Evolutionary conservation across 768 basidiomycete genomes (phyloP).

Genomic region (Rhodocollybia butyracea): DNA sequence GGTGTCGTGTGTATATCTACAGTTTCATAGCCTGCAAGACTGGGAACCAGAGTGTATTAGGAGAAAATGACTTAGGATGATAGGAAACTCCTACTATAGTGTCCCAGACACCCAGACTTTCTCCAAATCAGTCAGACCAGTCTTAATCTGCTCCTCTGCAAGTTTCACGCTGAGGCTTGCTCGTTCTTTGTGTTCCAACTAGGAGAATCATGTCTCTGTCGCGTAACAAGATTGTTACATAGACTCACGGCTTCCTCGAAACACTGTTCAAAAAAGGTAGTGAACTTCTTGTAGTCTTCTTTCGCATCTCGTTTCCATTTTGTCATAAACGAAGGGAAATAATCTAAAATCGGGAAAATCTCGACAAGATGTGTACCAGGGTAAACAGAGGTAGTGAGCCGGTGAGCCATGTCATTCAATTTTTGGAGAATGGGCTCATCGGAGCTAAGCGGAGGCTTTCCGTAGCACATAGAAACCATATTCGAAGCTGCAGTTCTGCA

Average conservation of each 20-base stretch:
- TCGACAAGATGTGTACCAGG: conserved; percentile 6
- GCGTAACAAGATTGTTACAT: no score
- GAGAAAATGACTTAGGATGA: neutral
- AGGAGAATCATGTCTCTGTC: no score
- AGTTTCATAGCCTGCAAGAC: neutral
- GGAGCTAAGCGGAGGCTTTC: neutral
- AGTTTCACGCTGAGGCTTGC: neutral
- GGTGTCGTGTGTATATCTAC: neutral
- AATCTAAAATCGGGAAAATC: neutral
- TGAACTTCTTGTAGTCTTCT: neutral
- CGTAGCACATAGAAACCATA: conserved; percentile 2
- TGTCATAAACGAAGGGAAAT: neutral
- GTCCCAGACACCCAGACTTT: neutral
- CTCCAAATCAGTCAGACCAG: neutral
- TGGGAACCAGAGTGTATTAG: neutral
- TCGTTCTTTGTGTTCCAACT: no score
- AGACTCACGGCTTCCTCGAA: neutral
- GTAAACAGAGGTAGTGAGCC: neutral
- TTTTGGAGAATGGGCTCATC: neutral
- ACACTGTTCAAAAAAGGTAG: neutral
- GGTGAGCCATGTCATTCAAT: neutral
- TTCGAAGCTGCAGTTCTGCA: neutral
- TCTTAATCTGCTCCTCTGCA: neutral
- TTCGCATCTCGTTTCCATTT: conserved; percentile 4
- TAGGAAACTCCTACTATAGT: neutral